Conservation (phyloP, 2,329 filamentous ascomycete species). For the Aspergillus fumigatus region DNA sequence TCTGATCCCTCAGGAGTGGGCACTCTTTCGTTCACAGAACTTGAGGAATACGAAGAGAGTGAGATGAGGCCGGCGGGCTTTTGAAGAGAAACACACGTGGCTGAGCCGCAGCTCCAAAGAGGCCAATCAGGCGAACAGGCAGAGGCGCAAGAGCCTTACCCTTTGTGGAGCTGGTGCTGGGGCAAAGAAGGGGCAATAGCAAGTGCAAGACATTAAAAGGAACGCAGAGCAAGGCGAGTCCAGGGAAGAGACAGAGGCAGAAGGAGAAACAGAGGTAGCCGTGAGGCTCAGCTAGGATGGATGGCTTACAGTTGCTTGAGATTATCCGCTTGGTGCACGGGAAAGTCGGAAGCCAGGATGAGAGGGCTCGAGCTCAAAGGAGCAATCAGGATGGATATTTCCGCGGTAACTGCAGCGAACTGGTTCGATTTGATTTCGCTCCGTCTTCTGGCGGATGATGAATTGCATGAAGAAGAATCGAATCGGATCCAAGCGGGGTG, state of each 20-base stretch:
- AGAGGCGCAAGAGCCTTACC: background rate
- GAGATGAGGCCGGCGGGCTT: background rate
- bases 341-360: background rate
- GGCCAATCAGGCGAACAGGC: background rate
- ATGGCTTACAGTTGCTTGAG: background rate
- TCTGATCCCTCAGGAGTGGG: background rate
- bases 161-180: background rate
- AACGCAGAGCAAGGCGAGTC: background rate
- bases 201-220: background rate
- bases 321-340: background rate
- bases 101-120: background rate
- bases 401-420: background rate
- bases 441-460: constrained; percentile 14
- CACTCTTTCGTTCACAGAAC: background rate
- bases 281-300: background rate
- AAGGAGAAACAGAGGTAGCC: background rate
- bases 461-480: constrained; percentile 6
- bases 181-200: background rate
- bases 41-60: background rate
- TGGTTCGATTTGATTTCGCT: background rate
- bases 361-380: background rate
- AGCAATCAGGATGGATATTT: background rate
- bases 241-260: background rate
- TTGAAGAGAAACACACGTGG: background rate
- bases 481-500: background rate